Conservation (phyloP, 129 eudicot species). For the Tanacetum coccineum region DNA sequence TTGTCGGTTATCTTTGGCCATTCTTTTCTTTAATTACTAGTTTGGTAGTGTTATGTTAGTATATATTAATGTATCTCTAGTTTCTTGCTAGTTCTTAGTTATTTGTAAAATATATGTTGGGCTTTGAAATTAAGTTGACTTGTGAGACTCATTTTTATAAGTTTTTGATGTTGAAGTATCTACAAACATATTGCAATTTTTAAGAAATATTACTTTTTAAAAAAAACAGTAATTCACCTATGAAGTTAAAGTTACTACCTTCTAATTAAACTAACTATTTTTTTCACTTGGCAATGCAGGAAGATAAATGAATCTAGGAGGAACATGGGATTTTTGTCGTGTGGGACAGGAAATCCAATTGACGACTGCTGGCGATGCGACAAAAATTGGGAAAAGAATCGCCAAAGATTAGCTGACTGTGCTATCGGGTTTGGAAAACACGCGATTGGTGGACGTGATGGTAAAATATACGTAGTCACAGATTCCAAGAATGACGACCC, state of each 20-base stretch:
- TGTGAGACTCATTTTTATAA: no score
- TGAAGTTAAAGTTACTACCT: no score
- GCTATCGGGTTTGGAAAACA: slow-evolving; percentile 81
- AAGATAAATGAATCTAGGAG: slow-evolving; percentile 54
- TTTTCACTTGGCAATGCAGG: slow-evolving; percentile 14
- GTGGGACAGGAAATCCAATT: slow-evolving; percentile 84
- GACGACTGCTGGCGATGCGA: slow-evolving; percentile 98
- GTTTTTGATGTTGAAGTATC: no score
- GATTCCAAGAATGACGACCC: slow-evolving; percentile 65
- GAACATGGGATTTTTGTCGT: slow-evolving; percentile 60
- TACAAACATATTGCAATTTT: no score
- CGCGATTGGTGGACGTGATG: slow-evolving; percentile 83
- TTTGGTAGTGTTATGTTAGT: no score
- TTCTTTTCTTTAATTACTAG: no score
- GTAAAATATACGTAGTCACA: slow-evolving; percentile 69
- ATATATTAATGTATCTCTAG: no score
- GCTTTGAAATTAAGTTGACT: no score
- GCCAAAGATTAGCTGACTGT: slow-evolving; percentile 72
- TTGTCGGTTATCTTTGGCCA: no score
- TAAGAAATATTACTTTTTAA: no score
- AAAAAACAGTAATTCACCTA: neutral
- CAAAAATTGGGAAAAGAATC: slow-evolving; percentile 59
- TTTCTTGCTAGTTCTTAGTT: no score
- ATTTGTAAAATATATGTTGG: no score
- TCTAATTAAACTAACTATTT: neutral